Evolutionary conservation across 2,329 filamentous ascomycete species (phyloP).

Genomic region (Dothidotthia symphoricarpi): DNA sequence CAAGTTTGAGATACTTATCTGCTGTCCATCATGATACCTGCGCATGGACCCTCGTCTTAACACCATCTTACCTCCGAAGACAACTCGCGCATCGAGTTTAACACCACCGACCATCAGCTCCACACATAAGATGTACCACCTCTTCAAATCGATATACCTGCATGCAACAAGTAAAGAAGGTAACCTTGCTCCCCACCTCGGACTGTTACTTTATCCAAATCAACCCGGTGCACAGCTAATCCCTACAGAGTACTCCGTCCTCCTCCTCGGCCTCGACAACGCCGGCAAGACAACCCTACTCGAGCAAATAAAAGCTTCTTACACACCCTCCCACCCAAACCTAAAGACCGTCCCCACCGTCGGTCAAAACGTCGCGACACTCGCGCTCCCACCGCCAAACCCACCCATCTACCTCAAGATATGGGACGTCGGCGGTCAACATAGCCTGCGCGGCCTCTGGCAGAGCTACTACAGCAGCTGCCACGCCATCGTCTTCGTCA

Average conservation of each 20-base stretch:
- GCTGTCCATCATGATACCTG: no score
- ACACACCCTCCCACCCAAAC: conserved; percentile 65
- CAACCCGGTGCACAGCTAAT: conserved; percentile 6
- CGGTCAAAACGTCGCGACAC: conserved; percentile 92
- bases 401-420: conserved; percentile 97
- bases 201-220: no score
- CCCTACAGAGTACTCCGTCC: conserved; percentile 83
- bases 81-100: no score
- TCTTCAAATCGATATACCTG: conserved; percentile 90
- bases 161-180: conserved; percentile 97
- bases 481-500: conserved; percentile 96
- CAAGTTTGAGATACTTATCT: no score
- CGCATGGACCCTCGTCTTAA: no score
- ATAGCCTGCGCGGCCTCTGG: conserved; percentile 85
- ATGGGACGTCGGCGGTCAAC: conserved; percentile 96
- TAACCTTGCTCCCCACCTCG: conserved; percentile 34
- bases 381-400: conserved; percentile 59
- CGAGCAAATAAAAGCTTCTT: conserved; percentile 90
- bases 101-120: conserved; percentile 4
- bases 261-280: conserved; percentile 95
- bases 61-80: no score
- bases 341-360: conserved; percentile 92
- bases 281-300: conserved; percentile 98
- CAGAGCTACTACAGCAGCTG: conserved; percentile 92
- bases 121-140: conserved; percentile 74